Conservation (phyloP, 257 asterid species). For the Solanum etuberosum region DNA sequence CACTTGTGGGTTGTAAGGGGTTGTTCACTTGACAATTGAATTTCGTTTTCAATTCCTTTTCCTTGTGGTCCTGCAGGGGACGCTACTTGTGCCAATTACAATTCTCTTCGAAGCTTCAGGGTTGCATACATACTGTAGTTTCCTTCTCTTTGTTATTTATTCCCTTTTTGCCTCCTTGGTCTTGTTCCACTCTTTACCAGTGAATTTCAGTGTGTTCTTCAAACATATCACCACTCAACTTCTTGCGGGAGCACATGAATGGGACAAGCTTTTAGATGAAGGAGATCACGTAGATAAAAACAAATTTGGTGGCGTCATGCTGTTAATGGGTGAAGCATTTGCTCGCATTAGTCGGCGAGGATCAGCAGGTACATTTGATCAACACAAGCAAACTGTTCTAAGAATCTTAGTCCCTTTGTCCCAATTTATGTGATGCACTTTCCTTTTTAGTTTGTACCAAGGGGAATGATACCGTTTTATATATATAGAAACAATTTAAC, state of each 20-base stretch:
- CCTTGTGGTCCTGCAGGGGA: neutral
- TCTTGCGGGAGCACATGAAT: constrained; percentile 60
- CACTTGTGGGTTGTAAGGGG: neutral
- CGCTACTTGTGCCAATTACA: neutral
- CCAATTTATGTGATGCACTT: neutral
- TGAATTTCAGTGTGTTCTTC: constrained; percentile 56
- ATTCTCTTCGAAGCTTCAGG: neutral
- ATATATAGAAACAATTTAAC: neutral
- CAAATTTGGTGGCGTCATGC: constrained; percentile 23
- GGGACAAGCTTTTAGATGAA: constrained; percentile 36
- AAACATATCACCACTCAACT: constrained; percentile 57
- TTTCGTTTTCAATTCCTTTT: neutral
- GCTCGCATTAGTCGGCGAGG: constrained; percentile 91
- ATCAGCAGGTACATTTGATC: constrained; percentile 49
- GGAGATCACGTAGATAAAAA: constrained; percentile 14
- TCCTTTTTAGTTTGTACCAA: neutral
- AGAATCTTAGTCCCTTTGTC: neutral
- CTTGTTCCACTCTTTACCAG: constrained; percentile 23
- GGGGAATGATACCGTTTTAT: neutral
- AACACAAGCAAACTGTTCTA: constrained; percentile 3
- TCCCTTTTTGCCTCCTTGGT: constrained; percentile 2
- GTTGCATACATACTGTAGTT: neutral
- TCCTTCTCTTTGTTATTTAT: neutral
- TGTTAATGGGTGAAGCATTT: constrained; percentile 64
- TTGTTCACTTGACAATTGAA: neutral